Evolutionary conservation across 2,329 filamentous ascomycete species (phyloP).

Genomic region (Xylariaceae sp.): DNA sequence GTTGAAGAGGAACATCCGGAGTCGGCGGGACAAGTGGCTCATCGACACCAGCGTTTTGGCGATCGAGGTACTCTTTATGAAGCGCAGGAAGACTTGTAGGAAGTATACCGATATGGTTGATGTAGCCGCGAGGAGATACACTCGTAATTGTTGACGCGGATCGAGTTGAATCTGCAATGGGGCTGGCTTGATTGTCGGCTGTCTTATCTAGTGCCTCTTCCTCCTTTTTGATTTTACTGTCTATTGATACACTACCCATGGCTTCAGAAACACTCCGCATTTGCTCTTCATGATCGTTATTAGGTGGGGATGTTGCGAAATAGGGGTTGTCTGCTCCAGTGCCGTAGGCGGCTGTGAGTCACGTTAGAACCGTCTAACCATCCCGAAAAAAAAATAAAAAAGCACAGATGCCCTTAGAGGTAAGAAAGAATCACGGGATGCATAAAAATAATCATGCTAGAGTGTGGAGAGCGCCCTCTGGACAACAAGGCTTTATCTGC

Average conservation of each 20-base stretch:
- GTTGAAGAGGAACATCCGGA: slow-evolving; percentile 48
- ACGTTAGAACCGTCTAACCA: slow-evolving; percentile 21
- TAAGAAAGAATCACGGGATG: neutral
- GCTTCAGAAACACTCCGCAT: slow-evolving; percentile 57
- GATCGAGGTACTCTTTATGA: slow-evolving; percentile 86
- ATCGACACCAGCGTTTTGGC: slow-evolving; percentile 54
- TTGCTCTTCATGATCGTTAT: slow-evolving; percentile 47
- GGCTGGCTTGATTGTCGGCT: slow-evolving; percentile 43
- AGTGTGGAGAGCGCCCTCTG: neutral
- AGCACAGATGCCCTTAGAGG: neutral
- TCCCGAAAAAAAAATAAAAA: too few species aligned
- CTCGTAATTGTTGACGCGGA: slow-evolving; percentile 51
- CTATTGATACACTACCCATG: slow-evolving; percentile 36
- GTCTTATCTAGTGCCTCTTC: slow-evolving; percentile 15
- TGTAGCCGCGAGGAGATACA: slow-evolving; percentile 53
- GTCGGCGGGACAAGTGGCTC: slow-evolving; percentile 42
- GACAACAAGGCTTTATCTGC: slow-evolving; percentile 1
- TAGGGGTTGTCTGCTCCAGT: slow-evolving; percentile 42
- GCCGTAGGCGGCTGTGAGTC: slow-evolving; percentile 44
- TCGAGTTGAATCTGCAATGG: slow-evolving; percentile 53
- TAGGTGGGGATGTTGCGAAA: slow-evolving; percentile 45
- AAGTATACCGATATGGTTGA: slow-evolving; percentile 86
- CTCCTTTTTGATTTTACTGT: slow-evolving; percentile 14
- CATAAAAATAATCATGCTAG: slow-evolving; percentile 1
- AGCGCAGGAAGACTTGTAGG: slow-evolving; percentile 89